Percentiles rank a stretch among this genome's conserved stretches.
phyloP scores from a whole-genome alignment of 305 asterid species.

The Stenogyne calaminthoides region DNA sequence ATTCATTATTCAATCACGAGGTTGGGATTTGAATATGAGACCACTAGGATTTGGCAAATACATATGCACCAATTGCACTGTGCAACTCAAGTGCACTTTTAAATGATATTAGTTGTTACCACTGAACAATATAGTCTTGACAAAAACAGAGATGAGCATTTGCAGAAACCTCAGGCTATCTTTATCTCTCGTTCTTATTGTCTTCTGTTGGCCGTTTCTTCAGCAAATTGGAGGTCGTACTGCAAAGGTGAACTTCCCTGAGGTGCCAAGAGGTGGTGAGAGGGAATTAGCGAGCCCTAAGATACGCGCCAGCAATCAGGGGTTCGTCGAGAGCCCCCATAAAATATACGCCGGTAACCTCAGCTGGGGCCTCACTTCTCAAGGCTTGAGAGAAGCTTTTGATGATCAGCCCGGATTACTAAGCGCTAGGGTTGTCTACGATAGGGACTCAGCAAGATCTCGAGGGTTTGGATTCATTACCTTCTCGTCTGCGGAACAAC shows the following conservation, averaged over 20 bases:
- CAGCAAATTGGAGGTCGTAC: conserved; percentile 92
- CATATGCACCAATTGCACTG: too few species aligned
- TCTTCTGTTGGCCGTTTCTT: background rate
- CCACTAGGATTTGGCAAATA: background rate
- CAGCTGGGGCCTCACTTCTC: conserved; percentile 80
- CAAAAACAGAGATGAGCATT: background rate
- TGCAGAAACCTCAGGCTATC: background rate
- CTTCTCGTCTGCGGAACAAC: conserved; percentile 66
- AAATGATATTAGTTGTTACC: too few species aligned
- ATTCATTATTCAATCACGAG: background rate
- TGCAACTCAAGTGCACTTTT: too few species aligned
- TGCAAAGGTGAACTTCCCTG: conserved; percentile 90
- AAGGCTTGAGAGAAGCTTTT: conserved; percentile 70
- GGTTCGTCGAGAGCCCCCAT: conserved; percentile 78
- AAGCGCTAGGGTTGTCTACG: conserved; percentile 82
- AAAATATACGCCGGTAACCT: conserved; percentile 86
- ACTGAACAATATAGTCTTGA: background rate
- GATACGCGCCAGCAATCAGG: conserved; percentile 66
- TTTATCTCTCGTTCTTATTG: background rate
- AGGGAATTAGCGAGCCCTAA: conserved; percentile 73
- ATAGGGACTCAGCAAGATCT: conserved; percentile 72
- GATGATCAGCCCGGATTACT: conserved; percentile 66
- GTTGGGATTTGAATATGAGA: background rate
- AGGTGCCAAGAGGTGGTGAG: conserved; percentile 95
- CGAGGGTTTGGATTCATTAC: conserved; percentile 90